Percentiles rank a stretch among this genome's conserved stretches.
Evolutionary conservation across 768 basidiomycete genomes (phyloP).

Genomic region (Tylopilus subfusipes): DNA sequence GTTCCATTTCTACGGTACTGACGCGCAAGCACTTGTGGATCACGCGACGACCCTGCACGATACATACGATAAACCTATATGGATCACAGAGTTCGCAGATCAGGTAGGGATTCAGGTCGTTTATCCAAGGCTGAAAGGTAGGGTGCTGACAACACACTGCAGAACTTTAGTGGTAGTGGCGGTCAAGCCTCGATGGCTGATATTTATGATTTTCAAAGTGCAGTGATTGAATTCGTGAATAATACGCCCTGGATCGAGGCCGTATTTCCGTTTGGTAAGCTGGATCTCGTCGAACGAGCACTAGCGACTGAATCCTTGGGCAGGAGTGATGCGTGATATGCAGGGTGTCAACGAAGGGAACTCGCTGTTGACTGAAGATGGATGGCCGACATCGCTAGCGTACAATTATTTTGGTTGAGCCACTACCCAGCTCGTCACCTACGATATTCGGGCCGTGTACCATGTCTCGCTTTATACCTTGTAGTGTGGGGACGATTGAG

Average conservation of each 20-base stretch:
- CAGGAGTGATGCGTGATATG: conserved; percentile 56
- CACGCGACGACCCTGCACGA: conserved; percentile 51
- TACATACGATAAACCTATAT: conserved; percentile 45
- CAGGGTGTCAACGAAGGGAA: conserved; percentile 54
- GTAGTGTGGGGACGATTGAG: too few relatives aligned
- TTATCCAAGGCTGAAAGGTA: neutral
- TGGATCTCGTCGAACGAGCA: neutral
- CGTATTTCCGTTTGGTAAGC: conserved; percentile 65
- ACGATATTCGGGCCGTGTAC: neutral
- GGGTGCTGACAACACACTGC: neutral
- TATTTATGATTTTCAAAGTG: conserved; percentile 47
- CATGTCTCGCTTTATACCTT: conserved; percentile 12
- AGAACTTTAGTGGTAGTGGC: conserved; percentile 54
- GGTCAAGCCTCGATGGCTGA: conserved; percentile 39
- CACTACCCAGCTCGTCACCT: neutral
- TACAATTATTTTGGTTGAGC: conserved; percentile 43
- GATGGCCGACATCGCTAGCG: conserved; percentile 55
- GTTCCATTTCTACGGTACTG: conserved; percentile 69
- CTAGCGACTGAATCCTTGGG: neutral
- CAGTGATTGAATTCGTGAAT: conserved; percentile 46
- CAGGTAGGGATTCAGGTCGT: conserved; percentile 36
- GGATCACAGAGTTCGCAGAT: conserved; percentile 73
- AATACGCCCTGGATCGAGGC: conserved; percentile 32
- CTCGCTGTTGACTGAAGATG: conserved; percentile 45
- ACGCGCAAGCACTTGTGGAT: conserved; percentile 43